Evolutionary conservation across 345 rosid genomes (phyloP), one percentile per base, ranked within the genome.

Genomic region (Raphanus sativus): DNA sequence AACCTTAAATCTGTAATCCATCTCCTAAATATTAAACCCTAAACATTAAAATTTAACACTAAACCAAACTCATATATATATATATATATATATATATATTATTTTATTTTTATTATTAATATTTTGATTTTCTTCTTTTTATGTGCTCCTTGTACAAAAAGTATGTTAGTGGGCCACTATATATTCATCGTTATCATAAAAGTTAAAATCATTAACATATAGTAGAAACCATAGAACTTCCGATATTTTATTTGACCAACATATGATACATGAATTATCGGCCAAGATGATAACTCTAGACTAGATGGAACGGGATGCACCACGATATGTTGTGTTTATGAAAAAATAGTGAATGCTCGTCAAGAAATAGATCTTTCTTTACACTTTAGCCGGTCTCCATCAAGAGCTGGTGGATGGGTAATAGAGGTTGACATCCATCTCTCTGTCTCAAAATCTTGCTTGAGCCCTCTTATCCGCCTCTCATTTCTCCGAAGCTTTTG

Each of bases 401-500:
- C 52, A 45, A 48, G 40, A 50, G 87, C 87, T 82, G 96, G 91
- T 90, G 82, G 87, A 66, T 70, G 73, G 80, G 0, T 75, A 62
- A 75, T 52, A 38, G 48, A 69, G 32, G 54, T 32, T 45, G 62
- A 50, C 25, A 70, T 70, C 54, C 40, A 50, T 70, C 25, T 83
- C 68, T 76, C 80, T 61, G 75, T 79, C 74, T 80, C 77, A 25
- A 66, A 80, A 75, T 74, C 77, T 81, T 83, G 76, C 81, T 79
- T 76, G 73, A 79, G 81, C 71, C 79, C 72, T 4, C 42, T 77
- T 82, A 69, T 79, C 75, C 81, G 82, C 79, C 86, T 66, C 81
- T 74, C 72, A 65, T 85, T 79, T 80, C 80, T 76, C 65, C 83
- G 50, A 87, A 85, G 88, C 95, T 90, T 88, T 86, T 85, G 71